Evolutionary conservation across 371 early-diverging fungal genomes (phyloP), one percentile per base, ranked within the genome.

Genomic region (Dinochytrium kinnereticum): DNA sequence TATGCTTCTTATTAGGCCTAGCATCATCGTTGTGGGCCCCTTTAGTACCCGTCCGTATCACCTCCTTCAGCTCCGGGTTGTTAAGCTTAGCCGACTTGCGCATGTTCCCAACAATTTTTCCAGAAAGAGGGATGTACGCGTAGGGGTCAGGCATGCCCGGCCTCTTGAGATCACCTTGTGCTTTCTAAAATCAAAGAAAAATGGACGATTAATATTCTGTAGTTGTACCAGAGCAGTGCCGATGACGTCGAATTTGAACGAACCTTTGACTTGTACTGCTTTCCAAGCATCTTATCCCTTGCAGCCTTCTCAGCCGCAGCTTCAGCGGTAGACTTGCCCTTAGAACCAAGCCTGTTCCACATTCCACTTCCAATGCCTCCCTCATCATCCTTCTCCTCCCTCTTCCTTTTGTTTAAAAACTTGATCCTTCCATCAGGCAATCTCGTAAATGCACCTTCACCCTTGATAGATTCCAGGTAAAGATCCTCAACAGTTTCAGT

Each of bases 81-180:
- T 78, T 83, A 21, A 79, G 57, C 76, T 84, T 80, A 17, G 81
- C 77, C 10, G 80, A 71, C 73, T 86, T 86, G 64, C 77, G 70
- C 70, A 74, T 74, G 61, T 80, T 77, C 17, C 80, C 80, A 24
- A 84, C 86, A 39, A 82, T 79, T 55, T 86, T 82, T 40, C 77
- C 76, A 39, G 78, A 77, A 19, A 98, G 86, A 61, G 98, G 97
- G 55, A 98, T 89, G 82, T 97, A 98, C n/a, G 96, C 95, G 79
- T 89, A 96, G 49, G 98, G 98, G 82, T 98, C 97, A 5, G 94
- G 87, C 76, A 90, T 90, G 39, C 93, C 93, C 75, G 89, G 87
- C 73, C 87, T 88, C 86, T 96, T 96, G 72, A 96, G 90, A 88
- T 98, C 98, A 76, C 98, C 98, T 38, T 88, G 84, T n/a, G 97